Evolutionary conservation across 2,329 filamentous ascomycete species (phyloP), one percentile per base, ranked within the genome.

Genomic region (Teratosphaeriaceae sp.): DNA sequence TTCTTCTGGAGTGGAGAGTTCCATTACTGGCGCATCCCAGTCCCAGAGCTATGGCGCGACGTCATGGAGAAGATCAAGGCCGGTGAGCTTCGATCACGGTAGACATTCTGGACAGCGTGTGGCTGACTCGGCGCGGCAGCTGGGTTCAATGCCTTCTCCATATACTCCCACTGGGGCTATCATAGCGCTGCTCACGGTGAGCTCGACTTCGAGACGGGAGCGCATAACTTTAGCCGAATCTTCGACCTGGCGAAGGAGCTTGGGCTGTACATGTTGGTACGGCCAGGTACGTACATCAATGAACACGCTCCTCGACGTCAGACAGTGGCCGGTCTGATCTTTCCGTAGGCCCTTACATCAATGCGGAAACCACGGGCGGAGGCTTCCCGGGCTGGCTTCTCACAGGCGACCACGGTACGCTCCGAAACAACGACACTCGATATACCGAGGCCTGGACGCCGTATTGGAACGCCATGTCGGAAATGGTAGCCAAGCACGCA

Each of bases 331-430:
- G 16, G 16, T 18, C 5, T 3, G 31, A 5, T 5, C 19, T 1
- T 53, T 75, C 2, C 75, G 80, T 52, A 72, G 31, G 79, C 0
- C 78, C 78, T 0, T 83, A 82, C 44, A 71, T 80, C 45, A 83
- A 82, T 47, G 79, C 79, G 1, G 80, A 82, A 55, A 69, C 76
- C 2, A 80, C 75, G 48, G 47, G 74, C 1, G 79, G 80, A 22
- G 79, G 79, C 0, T 77, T 80, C 44, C 76, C 79, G 0, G 63
- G 79, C 1, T 83, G 79, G 78, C 58, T 78, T 4, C 81, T 78
- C 0, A 80, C 78, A 1, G 79, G 78, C 33, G 76, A 67, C 21
- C 77, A 78, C 38, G 77, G 78, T 2, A 53, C 58, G 18, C 60
- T 78, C 13, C 65, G 78, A 70, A 80, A 46, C 57, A 69, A 43